phyloP scores from a whole-genome alignment of 305 asterid species.

The Rubia peregrina region DNA sequence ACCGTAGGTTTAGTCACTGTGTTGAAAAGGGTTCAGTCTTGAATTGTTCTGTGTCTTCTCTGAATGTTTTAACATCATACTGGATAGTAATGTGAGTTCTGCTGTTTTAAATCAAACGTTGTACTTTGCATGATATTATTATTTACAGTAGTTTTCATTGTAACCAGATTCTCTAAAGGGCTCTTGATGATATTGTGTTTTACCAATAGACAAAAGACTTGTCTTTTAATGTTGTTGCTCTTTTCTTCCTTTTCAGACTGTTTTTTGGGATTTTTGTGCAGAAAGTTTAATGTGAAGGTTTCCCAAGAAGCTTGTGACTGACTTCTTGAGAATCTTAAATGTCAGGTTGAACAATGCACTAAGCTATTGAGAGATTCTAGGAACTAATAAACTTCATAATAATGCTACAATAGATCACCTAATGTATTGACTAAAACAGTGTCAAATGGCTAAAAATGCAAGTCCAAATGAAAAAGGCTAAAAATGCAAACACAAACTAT shows the following conservation, averaged over 20 bases:
- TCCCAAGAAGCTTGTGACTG: background rate
- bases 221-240: background rate
- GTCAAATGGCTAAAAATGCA: too few species aligned
- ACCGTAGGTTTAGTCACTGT: conserved; percentile 54
- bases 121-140: background rate
- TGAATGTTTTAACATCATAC: too few species aligned
- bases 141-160: background rate
- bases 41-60: background rate
- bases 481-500: background rate
- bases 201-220: background rate
- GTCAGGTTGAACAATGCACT: background rate
- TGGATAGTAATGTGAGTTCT: background rate
- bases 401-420: too few species aligned
- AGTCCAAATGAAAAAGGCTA: background rate
- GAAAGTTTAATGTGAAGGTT: background rate
- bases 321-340: background rate
- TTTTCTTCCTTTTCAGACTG: too few species aligned
- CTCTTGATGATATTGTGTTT: background rate
- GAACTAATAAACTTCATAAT: too few species aligned
- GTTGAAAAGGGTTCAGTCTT: conserved; percentile 38
- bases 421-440: too few species aligned
- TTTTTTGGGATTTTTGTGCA: background rate
- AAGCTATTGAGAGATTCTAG: too few species aligned
- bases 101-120: background rate
- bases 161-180: background rate